Base-by-base conservation (phyloP, 345 rosid genomes). In the Adansonia digitata region DNA sequence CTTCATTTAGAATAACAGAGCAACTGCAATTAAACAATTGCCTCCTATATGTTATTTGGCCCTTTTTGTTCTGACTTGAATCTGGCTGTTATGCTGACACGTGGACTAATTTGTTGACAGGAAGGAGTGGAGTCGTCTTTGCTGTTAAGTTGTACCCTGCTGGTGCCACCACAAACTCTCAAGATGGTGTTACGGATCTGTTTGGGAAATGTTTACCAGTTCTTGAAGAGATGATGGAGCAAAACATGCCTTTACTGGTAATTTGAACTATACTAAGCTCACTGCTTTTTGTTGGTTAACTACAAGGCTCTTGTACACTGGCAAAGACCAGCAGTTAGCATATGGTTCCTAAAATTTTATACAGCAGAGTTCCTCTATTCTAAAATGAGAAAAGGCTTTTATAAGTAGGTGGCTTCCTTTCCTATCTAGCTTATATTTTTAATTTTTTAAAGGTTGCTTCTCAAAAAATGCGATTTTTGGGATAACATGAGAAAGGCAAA, bases 111-210 rank as follows among this genome's bases (percentile, higher is more conserved):
- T 7, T 35, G 34, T 77, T 74, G 75, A 61, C 85, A 95, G 99
- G 88, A 81, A 84, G 71, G 67, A 90, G 97, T 75, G 97, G 98
- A 27, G 85, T 88, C 65, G 91, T 93, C 82, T 89, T 83, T 87
- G 98, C 92, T 64, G 98, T 95, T 71, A 95, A 95, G 88, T 67
- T 93, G 78, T 95, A 95, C 78, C 99, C 99, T 79, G 99, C 97
- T 14, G 97, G 99, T 18, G 98, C 98, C 45, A 91, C 98, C 20
- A 90, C 99, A 39, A 95, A 95, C 78, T 93, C 98, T 70, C 96
- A 95, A 84, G 96, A 93, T 75, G 99, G 98, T 69, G 99, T 95
- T 59, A 93, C 97, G 0, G 92, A 93, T 78, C 91, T 95, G 68
- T 85, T 93, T 69, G 98, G 99, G 35, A 91, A 90, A 75, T 93